Conservation (phyloP, 2,329 filamentous ascomycete genomes). For the Hypoxylon sp. region DNA sequence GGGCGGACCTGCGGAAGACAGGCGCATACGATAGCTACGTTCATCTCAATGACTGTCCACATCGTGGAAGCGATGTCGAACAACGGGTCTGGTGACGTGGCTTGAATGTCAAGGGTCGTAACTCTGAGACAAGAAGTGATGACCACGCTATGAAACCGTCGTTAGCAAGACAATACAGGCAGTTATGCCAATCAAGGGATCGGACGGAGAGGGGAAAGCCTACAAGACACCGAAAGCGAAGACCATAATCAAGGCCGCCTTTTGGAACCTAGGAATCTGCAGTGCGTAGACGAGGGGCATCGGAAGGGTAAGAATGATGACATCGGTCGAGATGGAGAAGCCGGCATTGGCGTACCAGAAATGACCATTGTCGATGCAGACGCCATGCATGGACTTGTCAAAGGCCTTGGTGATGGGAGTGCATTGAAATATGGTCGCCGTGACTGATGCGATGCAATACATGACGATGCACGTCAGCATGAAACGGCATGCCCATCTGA, state of each 20-base stretch:
- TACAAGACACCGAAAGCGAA: slow-evolving; percentile 55
- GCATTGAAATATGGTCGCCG: slow-evolving; percentile 47
- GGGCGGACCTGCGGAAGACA: slow-evolving; percentile 48
- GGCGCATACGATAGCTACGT: slow-evolving; percentile 49
- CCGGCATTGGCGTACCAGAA: slow-evolving; percentile 55
- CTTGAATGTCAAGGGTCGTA: slow-evolving; percentile 50
- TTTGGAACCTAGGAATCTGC: slow-evolving; percentile 51
- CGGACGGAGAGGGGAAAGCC: slow-evolving; percentile 25
- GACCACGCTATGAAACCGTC: slow-evolving; percentile 36
- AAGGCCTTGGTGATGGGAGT: slow-evolving; percentile 43
- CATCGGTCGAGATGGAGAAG: slow-evolving; percentile 53
- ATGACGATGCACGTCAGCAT: slow-evolving; percentile 38
- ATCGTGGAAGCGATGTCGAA: slow-evolving; percentile 48
- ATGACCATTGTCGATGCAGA: slow-evolving; percentile 49
- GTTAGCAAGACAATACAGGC: slow-evolving; percentile 6
- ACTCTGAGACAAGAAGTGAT: slow-evolving; percentile 50
- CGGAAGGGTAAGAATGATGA: slow-evolving; percentile 51
- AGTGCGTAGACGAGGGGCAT: slow-evolving; percentile 53
- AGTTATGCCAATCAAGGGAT: background rate
- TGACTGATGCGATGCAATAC: slow-evolving; percentile 43
- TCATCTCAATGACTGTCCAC: slow-evolving; percentile 52
- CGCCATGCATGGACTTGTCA: slow-evolving; percentile 39
- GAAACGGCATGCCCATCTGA: slow-evolving; percentile 40
- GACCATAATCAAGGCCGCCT: slow-evolving; percentile 50
- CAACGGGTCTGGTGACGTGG: slow-evolving; percentile 41